Evolutionary conservation across 2,329 filamentous ascomycete species (phyloP), one percentile per base, ranked within the genome.

Genomic region (Colletotrichum filicis): DNA sequence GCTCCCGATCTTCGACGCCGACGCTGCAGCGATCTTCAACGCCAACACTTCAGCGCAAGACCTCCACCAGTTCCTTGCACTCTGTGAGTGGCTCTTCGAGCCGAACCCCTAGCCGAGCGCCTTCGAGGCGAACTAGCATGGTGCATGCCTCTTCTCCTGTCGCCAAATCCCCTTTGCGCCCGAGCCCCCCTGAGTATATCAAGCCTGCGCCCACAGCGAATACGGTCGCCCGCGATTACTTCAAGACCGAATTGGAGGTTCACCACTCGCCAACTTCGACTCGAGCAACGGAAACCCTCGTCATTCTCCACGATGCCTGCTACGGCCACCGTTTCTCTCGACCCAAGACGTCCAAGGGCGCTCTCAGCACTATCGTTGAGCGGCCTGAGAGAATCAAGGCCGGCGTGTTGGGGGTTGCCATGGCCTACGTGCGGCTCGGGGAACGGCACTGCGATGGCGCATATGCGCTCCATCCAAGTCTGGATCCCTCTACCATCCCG

Each of bases 301-400:
- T 98, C 59, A 89, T 99, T 35, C 85, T 99, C 2, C 95, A 98
- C 78, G 97, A 99, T 84, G 92, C 93, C 66, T 98, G 96, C 83
- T 99, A 98, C 80, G 95, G 96, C 28, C 97, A 99, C 83, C 92
- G 95, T 26, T 99, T 92, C 82, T 94, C 95, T 12, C 90, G 97
- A 57, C 95, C 95, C 4, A 92, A 93, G 77, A 93, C 95, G 1
- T 92, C 91, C 26, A 93, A 93, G 78, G 88, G 86, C 57, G 89
- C 89, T 19, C 87, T 98, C 1, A 91, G 87, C 78, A 93, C 92
- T 69, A 98, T 99, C 76, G 95, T 99, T 61, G 97, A 99, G 83
- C 89, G 97, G 12, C 97, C 97, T 0, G 97, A 99, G 84, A 89
- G 97, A 72, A 92, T 99, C 75, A 93, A 94, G 77, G 97, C 97